Evolutionary conservation across 768 basidiomycete genomes (phyloP).

Genomic region (Tylopilus plumbeoviolaceoides): DNA sequence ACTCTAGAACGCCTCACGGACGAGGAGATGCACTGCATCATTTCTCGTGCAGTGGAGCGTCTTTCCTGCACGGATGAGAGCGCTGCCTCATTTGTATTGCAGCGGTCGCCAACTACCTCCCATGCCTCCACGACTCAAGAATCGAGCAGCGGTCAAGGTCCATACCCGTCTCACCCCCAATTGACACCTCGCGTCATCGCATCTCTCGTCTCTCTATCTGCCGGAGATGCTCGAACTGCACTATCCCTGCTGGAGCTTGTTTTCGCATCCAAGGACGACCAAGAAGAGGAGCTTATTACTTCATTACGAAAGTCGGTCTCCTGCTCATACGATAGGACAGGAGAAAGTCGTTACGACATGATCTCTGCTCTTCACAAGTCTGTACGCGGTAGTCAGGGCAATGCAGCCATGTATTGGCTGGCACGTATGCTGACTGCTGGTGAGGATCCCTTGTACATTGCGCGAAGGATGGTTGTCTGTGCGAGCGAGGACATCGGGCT

Average conservation of each 20-base stretch:
- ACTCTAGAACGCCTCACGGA: conserved; percentile 65
- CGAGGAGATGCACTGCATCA: conserved; percentile 53
- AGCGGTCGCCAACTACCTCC: conserved; percentile 12
- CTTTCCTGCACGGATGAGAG: conserved; percentile 20
- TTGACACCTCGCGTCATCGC: conserved; percentile 45
- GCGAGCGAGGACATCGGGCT: conserved; percentile 86
- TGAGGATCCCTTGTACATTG: conserved; percentile 78
- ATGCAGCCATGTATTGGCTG: conserved; percentile 85
- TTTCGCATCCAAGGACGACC: conserved; percentile 39
- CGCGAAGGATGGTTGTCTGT: conserved; percentile 69
- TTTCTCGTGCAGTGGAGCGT: conserved; percentile 49
- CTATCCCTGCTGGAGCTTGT: conserved; percentile 74
- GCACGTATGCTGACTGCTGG: conserved; percentile 79
- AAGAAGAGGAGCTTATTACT: conserved; percentile 49
- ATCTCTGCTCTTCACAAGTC: conserved; percentile 84
- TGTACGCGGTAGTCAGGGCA: conserved; percentile 70
- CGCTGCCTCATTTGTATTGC: neutral
- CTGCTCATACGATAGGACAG: conserved; percentile 68
- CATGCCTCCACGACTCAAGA: conserved; percentile 16
- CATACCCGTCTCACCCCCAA: conserved; percentile 32
- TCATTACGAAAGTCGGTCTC: conserved; percentile 60
- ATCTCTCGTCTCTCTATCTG: conserved; percentile 50
- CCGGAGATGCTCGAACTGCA: conserved; percentile 74
- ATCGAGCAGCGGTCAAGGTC: conserved; percentile 13
- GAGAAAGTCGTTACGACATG: conserved; percentile 77